phyloP scores from a whole-genome alignment of 192 early-diverging fungal genomes.

The Irineochytrium annulatum region DNA sequence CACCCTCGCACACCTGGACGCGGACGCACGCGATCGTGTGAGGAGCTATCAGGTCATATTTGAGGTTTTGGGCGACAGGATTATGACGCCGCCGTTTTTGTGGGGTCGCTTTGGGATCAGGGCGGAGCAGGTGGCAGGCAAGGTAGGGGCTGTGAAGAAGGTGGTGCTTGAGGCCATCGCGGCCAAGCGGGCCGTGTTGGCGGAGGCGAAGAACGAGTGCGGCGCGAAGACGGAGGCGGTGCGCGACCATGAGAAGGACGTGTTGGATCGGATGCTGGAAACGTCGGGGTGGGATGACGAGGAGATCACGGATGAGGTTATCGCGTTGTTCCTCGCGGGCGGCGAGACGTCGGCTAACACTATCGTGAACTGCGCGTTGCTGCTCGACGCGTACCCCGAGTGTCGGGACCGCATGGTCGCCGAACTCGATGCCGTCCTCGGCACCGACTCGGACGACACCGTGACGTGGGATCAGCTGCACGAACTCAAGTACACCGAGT shows the following conservation, averaged over 20 bases:
- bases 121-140: neutral
- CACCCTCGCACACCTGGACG: neutral
- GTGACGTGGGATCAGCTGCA: constrained; percentile 14
- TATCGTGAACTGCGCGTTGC: constrained; percentile 35
- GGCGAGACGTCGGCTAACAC: constrained; percentile 53
- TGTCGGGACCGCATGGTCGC: too few relatives aligned
- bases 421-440: too few relatives aligned
- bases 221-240: too few relatives aligned
- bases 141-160: neutral
- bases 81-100: neutral
- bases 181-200: neutral
- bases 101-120: neutral
- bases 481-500: constrained; percentile 35
- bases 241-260: neutral
- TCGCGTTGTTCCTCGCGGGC: constrained; percentile 48
- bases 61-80: neutral
- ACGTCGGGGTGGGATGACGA: too few relatives aligned
- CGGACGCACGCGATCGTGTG: neutral
- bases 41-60: neutral
- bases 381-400: constrained; percentile 38
- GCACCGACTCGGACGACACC: too few relatives aligned
- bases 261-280: too few relatives aligned
- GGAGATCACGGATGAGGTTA: constrained; percentile 40
- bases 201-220: too few relatives aligned
- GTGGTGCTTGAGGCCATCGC: neutral